Evolutionary conservation across 73 alveolate genomes (phyloP).

Genomic region (Paramecium primaurelia): DNA sequence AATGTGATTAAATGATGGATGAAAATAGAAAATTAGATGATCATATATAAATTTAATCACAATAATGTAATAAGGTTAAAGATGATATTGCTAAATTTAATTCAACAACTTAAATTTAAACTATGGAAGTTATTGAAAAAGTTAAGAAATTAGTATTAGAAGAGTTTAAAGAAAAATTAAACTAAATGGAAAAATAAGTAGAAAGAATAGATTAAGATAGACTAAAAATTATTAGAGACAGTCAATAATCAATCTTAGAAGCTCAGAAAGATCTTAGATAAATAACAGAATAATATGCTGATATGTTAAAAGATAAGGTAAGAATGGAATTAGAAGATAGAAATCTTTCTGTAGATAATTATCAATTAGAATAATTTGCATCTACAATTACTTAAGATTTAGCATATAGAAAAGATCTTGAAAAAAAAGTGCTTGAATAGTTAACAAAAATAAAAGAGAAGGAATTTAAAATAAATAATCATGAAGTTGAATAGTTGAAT

Average conservation of each 20-base stretch:
- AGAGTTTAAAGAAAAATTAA: slow-evolving; percentile 10
- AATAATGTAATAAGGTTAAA: neutral
- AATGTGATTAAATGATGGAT: slow-evolving; percentile 48
- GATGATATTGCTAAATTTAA: slow-evolving; percentile 20
- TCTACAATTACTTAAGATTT: neutral
- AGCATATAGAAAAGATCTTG: neutral
- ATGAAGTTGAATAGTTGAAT: neutral
- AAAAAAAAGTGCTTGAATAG: neutral
- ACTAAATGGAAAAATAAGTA: slow-evolving; percentile 16
- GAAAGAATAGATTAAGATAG: slow-evolving; percentile 37
- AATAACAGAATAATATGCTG: neutral
- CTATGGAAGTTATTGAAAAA: slow-evolving; percentile 41
- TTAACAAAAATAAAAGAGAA: neutral
- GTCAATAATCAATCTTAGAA: neutral
- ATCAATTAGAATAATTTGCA: neutral
- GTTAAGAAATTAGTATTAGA: neutral
- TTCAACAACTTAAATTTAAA: neutral
- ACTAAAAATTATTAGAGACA: neutral
- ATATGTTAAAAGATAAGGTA: neutral
- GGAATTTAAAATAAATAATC: slow-evolving; percentile 14
- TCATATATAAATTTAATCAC: neutral
- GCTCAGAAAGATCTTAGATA: slow-evolving; percentile 2
- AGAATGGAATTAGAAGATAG: neutral
- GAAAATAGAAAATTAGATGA: slow-evolving; percentile 44
- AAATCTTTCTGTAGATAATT: neutral